These are phyloP conservation scores for Leccinum broughii DNA, from an alignment of 768 basidiomycete species.

Conservation along the genomic window DNA sequence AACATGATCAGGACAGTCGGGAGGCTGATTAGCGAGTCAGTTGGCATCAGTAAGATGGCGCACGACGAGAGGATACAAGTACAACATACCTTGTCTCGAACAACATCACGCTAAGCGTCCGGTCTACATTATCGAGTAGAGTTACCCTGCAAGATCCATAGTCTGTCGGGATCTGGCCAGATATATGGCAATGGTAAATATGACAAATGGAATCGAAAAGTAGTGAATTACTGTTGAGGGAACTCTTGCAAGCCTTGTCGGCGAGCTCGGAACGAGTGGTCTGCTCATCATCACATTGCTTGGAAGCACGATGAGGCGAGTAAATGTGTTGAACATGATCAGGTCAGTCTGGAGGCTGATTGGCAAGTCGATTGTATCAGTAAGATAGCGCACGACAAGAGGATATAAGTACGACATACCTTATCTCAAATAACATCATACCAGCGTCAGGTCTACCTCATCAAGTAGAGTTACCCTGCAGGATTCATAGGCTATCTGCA, in stretches of 20 bases:
- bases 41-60: not conserved
- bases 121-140: not conserved
- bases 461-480: not conserved
- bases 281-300: not conserved
- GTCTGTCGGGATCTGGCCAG: not conserved
- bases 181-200: not conserved
- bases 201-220: not conserved
- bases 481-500: not conserved
- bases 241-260: not conserved
- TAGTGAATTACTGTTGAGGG: not conserved
- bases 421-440: not conserved
- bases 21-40: not conserved
- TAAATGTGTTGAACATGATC: not conserved
- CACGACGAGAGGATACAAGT: not conserved
- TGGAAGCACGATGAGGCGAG: not conserved
- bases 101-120: not conserved
- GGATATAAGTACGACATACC: not conserved
- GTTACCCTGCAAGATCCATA: not conserved
- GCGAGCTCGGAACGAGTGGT: not conserved
- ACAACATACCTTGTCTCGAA: not conserved
- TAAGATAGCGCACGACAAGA: not conserved
- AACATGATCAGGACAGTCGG: not conserved
- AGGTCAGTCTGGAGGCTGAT: not conserved
- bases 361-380: not conserved
- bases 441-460: not conserved